Conservation (phyloP, 1,284 basidiomycete genomes). For the Malassezia yamatoensis region DNA sequence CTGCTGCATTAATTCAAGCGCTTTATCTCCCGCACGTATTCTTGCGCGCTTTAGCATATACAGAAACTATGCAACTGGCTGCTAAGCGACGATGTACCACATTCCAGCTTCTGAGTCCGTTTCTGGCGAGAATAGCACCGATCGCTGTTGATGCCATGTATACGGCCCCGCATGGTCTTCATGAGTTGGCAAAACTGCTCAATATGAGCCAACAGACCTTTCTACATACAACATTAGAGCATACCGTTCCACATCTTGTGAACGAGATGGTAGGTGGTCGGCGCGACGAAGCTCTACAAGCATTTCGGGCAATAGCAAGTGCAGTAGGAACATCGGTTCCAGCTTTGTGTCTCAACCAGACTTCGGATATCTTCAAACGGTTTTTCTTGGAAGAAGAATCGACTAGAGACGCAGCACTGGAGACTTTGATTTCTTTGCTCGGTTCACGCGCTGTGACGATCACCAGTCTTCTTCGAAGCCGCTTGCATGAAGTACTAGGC, state of each 20-base stretch:
- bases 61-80: slow-evolving; percentile 34
- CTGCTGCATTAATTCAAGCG: slow-evolving; percentile 4
- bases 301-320: slow-evolving; percentile 31
- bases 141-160: slow-evolving; percentile 31
- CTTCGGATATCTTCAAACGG: slow-evolving; percentile 35
- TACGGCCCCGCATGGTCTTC: slow-evolving; percentile 32
- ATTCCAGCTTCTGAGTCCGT: slow-evolving; percentile 38
- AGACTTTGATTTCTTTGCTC: slow-evolving; percentile 24
- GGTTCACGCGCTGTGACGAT: slow-evolving; percentile 26
- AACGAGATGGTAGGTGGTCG: slow-evolving; percentile 23
- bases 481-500: slow-evolving; percentile 38
- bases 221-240: slow-evolving; percentile 35
- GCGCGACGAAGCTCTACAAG: slow-evolving; percentile 19
- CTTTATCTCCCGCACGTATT: slow-evolving; percentile 11
- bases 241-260: slow-evolving; percentile 38
- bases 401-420: slow-evolving; percentile 22
- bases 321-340: slow-evolving; percentile 28
- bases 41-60: slow-evolving; percentile 27
- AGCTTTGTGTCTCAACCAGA: slow-evolving; percentile 33
- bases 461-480: slow-evolving; percentile 29
- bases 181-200: slow-evolving; percentile 31
- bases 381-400: slow-evolving; percentile 28
- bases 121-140: slow-evolving; percentile 27
- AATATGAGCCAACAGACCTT: slow-evolving; percentile 38
- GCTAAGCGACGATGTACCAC: slow-evolving; percentile 26